Evolutionary conservation across 371 early-diverging fungal species (phyloP), one percentile per base, ranked within the genome.

Genomic region (Syncephalastrum racemosum): DNA sequence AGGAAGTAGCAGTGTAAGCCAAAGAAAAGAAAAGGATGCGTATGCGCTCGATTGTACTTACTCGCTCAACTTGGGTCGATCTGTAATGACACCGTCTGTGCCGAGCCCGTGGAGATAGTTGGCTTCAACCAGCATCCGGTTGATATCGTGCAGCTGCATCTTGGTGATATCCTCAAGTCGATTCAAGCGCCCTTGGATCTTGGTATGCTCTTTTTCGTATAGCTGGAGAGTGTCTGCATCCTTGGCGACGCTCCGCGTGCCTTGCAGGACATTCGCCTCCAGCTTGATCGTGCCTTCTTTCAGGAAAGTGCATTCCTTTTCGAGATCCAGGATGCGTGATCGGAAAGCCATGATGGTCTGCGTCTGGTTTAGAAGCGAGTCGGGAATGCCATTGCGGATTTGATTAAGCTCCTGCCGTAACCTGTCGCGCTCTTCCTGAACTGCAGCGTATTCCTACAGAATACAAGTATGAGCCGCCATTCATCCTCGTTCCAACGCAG

Each of bases 351-450:
- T 73, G 50, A 75, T 72, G 7, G 75, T 73, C 48, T 80, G 75
- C 19, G 76, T 73, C 43, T 74, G 73, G 41, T 80, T 74, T 13
- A 73, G 53, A 16, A 77, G 52, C 4, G 76, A 71, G 39, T 75
- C 78, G 14, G 80, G 74, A n/a, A 79, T 79, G 19, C 71, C 75
- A 20, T 73, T 75, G 27, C 85, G 71, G 24, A 86, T 79, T 47
- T 87, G 84, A 16, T 73, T 67, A 24, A 91, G 54, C 55, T 92
- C 88, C 31, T 81, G 71, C 58, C 90, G 84, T 15, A 92, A 66
- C 8, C 72, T 61, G 50, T 90, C 67, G 73, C 83, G 85, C 59
- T 73, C 75, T 44, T 81, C 74, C 27, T 82, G 75, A 4, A 86
- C 82, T 7, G 66, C 61, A 27, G 80, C 67, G 63, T 89, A 89